These are phyloP conservation scores for Aureobasidium leucospermi DNA, from an alignment of 2,329 filamentous ascomycete species.

Conservation along the genomic window DNA sequence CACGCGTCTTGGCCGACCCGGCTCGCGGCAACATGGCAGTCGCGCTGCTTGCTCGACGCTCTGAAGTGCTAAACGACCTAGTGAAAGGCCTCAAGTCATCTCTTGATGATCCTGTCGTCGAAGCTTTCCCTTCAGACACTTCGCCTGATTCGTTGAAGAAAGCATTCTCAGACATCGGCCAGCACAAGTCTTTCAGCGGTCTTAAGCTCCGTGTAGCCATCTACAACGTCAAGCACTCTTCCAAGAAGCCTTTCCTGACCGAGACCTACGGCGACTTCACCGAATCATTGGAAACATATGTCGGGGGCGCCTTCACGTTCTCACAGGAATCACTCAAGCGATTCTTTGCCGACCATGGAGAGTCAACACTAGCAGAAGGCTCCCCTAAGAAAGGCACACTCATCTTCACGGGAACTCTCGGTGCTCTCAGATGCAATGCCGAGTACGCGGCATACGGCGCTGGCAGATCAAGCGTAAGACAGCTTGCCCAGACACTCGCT, in stretches of 20 bases:
- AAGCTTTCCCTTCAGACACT: slow-evolving; percentile 48
- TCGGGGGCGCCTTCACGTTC: slow-evolving; percentile 50
- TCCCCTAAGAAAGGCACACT: slow-evolving; percentile 49
- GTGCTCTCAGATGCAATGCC: slow-evolving; percentile 44
- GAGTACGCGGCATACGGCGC: slow-evolving; percentile 51
- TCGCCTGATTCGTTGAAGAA: slow-evolving; percentile 38
- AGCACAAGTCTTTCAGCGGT: slow-evolving; percentile 39
- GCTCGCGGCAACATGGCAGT: slow-evolving; percentile 49
- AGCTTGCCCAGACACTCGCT: slow-evolving; percentile 49
- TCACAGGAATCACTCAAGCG: slow-evolving; percentile 45
- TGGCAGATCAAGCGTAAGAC: slow-evolving; percentile 44
- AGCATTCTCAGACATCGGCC: slow-evolving; percentile 45
- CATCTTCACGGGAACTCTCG: slow-evolving; percentile 51
- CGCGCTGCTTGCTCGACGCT: slow-evolving; percentile 45
- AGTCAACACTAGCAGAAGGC: slow-evolving; percentile 38
- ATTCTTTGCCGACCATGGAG: slow-evolving; percentile 47
- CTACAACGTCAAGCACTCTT: slow-evolving; percentile 50
- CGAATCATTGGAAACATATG: slow-evolving; percentile 44
- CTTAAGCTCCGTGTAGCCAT: slow-evolving; percentile 48
- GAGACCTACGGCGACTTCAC: slow-evolving; percentile 46
- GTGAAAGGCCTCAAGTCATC: slow-evolving; percentile 35
- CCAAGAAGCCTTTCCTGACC: slow-evolving; percentile 48
- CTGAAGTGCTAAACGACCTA: slow-evolving; percentile 38
- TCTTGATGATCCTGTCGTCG: slow-evolving; percentile 39
- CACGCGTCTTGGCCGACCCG: slow-evolving; percentile 44